Base-by-base conservation (phyloP, 1,284 basidiomycete genomes). In the Leccinum ponderosum region DNA sequence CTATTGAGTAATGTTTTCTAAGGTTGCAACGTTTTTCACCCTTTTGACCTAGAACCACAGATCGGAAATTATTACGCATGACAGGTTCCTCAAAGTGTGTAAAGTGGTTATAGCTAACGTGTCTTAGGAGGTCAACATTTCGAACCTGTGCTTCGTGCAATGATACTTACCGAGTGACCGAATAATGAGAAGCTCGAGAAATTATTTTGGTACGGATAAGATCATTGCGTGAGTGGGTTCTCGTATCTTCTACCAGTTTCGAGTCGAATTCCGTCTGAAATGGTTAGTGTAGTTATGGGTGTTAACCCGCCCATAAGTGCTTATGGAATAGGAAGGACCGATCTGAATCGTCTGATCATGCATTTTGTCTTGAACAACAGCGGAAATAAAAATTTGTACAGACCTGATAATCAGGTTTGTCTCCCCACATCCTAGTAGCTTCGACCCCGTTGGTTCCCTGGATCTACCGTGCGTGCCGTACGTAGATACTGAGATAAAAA, bases 401-500 rank as follows among this genome's bases (percentile, higher is more conserved):
- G 17, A 47, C 44, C 17, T 12, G 33, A 35, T 35, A 35, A 47
- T 20, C 4, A 47, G 17, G 44, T 51, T 54, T 42, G n/a, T 44
- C 42, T 50, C 53, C 44, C 53, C 37, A 27, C 57, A 47, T 56
- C 35, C 20, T 14, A 22, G 2, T 31, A 57, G 5, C 37, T 25
- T 39, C 29, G 44, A 27, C 42, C 15, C 35, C 22, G 42, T 6
- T 29, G 47, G 7, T 44, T 33, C 37, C 27, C 22, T 27, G 53
- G 51, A 53, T 64, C 51, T 50, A 12, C 50, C 7, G 25, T 51
- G 25, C 14, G 50, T 51, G 50, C 50, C 50, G 50, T 51, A 51
- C 12, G 20, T 12, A 20, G 11, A 20, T 47, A 22, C 12, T 47
- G 20, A 22, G 20, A 20, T 47, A 47, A 20, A 47, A 20, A 47